These are phyloP conservation scores for Arxiozyma slooffiae DNA, from an alignment of 1,139 yeast species.

Conservation along the genomic window DNA sequence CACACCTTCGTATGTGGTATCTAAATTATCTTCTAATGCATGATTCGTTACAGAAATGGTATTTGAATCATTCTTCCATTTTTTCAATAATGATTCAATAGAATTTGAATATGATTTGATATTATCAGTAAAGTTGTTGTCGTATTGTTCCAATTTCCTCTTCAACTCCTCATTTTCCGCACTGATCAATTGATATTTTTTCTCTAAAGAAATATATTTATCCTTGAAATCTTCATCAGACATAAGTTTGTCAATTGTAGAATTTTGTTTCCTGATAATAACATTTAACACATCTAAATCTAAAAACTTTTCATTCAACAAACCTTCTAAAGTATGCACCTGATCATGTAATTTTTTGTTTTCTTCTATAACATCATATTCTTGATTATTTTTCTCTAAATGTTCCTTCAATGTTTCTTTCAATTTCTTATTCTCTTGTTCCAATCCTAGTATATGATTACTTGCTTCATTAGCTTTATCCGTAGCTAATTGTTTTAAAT, in stretches of 20 bases:
- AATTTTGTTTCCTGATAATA: conserved; percentile 47
- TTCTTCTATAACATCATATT: conserved; percentile 32
- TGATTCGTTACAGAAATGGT: neutral
- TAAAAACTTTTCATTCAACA: conserved; percentile 47
- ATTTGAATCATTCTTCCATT: conserved; percentile 11
- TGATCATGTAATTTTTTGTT: conserved; percentile 37
- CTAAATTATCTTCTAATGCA: neutral
- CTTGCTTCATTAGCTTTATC: conserved; percentile 47
- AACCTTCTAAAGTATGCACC: conserved; percentile 41
- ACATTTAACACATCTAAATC: conserved; percentile 47
- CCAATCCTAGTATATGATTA: conserved; percentile 40
- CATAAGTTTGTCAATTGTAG: conserved; percentile 12
- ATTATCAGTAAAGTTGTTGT: conserved; percentile 11
- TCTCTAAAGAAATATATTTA: conserved; percentile 41
- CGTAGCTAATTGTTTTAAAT: conserved; percentile 39
- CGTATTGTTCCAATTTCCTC: conserved; percentile 22
- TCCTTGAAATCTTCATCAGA: conserved; percentile 38
- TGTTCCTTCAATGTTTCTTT: conserved; percentile 15
- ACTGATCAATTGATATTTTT: conserved; percentile 37
- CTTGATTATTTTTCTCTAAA: conserved; percentile 35
- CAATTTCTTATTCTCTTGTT: conserved; percentile 35
- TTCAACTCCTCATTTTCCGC: conserved; percentile 37
- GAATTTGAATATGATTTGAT: conserved; percentile 15
- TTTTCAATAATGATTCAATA: conserved; percentile 13
- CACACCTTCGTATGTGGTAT: neutral